phyloP scores from a whole-genome alignment of 2,329 filamentous ascomycete species.

The Penicillium hesseltinei region DNA sequence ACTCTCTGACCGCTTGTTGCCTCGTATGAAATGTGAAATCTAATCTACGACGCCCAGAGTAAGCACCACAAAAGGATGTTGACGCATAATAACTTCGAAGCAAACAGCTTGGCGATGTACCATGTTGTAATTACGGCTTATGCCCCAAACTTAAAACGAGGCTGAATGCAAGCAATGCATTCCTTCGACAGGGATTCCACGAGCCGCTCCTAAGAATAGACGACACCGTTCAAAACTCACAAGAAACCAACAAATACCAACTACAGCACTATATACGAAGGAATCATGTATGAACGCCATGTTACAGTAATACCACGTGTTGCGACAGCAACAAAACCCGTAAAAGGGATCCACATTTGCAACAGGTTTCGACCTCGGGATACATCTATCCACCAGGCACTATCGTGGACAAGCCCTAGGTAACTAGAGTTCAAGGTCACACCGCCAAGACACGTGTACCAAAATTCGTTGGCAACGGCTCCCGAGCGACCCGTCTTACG shows the following conservation, averaged over 20 bases:
- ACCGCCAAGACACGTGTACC: neutral
- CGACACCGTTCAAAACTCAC: neutral
- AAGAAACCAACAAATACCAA: neutral
- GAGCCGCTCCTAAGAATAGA: neutral
- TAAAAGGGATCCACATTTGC: neutral
- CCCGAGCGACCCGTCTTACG: neutral
- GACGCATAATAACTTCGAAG: neutral
- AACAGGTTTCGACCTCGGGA: neutral
- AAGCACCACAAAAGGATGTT: neutral
- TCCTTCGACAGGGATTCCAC: neutral
- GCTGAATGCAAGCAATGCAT: neutral
- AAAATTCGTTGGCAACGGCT: slow-evolving; percentile 1
- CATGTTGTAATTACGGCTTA: neutral
- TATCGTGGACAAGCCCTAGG: neutral
- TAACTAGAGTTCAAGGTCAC: neutral
- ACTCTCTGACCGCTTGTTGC: neutral
- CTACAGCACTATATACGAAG: neutral
- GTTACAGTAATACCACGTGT: slow-evolving; percentile 1
- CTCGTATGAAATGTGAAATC: neutral
- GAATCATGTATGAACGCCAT: neutral
- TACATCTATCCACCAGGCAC: neutral
- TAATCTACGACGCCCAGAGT: neutral
- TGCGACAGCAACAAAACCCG: slow-evolving; percentile 2
- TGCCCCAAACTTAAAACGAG: neutral
- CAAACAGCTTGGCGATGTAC: neutral